These are phyloP conservation scores for Pelargonium fulgidum DNA, from an alignment of 441 rosid genomes.

Conservation along the genomic window DNA sequence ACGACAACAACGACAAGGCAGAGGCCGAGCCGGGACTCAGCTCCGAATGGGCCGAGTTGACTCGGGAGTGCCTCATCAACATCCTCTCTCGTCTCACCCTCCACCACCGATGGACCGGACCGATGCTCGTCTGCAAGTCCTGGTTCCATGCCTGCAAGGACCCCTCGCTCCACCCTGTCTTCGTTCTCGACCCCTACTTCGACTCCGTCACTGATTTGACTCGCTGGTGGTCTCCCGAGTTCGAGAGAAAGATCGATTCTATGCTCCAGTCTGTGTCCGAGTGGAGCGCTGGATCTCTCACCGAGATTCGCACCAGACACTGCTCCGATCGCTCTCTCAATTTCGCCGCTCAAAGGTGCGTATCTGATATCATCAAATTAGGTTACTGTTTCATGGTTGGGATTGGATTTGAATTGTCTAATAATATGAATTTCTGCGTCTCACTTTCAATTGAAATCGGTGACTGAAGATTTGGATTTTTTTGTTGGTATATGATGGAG, in stretches of 20 bases:
- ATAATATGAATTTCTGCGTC: background rate
- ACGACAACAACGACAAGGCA: background rate
- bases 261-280: slow-evolving; percentile 41
- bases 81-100: slow-evolving; percentile 56
- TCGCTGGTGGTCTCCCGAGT: slow-evolving; percentile 59
- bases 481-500: too few relatives aligned
- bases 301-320: slow-evolving; percentile 50
- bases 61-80: slow-evolving; percentile 56
- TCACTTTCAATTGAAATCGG: background rate
- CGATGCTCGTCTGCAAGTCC: slow-evolving; percentile 57
- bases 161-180: slow-evolving; percentile 42
- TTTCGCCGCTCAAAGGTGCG: slow-evolving; percentile 55
- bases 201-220: slow-evolving; percentile 35
- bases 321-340: slow-evolving; percentile 62
- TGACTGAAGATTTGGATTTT: too few relatives aligned
- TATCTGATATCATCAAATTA: background rate
- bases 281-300: slow-evolving; percentile 46
- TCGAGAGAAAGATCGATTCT: slow-evolving; percentile 58
- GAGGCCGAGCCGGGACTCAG: slow-evolving; percentile 19
- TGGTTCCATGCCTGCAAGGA: slow-evolving; percentile 62
- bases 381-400: background rate
- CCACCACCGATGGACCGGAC: slow-evolving; percentile 57
- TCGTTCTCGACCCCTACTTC: slow-evolving; percentile 58
- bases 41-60: slow-evolving; percentile 55
- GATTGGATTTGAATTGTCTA: background rate